Evolutionary conservation across 495 filamentous ascomycete species (phyloP), one percentile per base, ranked within the genome.

Genomic region (Poronia punctata): DNA sequence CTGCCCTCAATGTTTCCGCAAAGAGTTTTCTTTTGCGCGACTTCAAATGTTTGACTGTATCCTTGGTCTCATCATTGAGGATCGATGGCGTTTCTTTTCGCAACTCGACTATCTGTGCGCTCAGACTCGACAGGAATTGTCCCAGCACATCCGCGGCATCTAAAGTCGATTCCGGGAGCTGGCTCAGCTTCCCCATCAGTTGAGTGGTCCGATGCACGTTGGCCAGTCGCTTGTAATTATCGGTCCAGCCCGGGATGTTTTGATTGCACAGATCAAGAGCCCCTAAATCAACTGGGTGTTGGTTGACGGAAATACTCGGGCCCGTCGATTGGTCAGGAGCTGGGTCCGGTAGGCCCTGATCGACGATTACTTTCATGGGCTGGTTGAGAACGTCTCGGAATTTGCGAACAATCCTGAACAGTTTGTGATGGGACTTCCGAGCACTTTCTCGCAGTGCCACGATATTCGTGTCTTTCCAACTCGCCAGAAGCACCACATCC

Each of bases 401-500:
- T 62, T 93, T 95, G 34, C 86, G 74, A 35, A 99, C 85, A 19
- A 93, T 64, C 52, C 86, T 90, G 62, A 93, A 90, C 7, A 99
- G 70, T 57, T 93, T 95, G 48, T 83, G 76, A 56, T 97, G 93
- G 6, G 90, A 96, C 40, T 83, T 79, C 54, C 81, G 77, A 2
- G 92, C 86, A 60, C 88, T 95, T 44, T 95, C 88, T 52, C 78
- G 72, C 26, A 99, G 64, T 5, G 86, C 83, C 38, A 83, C 78
- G 36, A 99, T 90, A 47, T 95, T 97, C 16, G 83, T 95, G 50
- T 97, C 93, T 54, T 93, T 92, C 93, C 93, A 97, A 55, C 85
- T 94, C 2, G 87, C 86, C 41, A 97, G 62, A 21, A 89, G 72
- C 15, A 97, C 71, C 20, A 95, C 80, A 46, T 95, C 84, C 49